These are phyloP conservation scores for Lactifluus hygrophoroides DNA, from an alignment of 768 basidiomycete species.

Conservation along the genomic window DNA sequence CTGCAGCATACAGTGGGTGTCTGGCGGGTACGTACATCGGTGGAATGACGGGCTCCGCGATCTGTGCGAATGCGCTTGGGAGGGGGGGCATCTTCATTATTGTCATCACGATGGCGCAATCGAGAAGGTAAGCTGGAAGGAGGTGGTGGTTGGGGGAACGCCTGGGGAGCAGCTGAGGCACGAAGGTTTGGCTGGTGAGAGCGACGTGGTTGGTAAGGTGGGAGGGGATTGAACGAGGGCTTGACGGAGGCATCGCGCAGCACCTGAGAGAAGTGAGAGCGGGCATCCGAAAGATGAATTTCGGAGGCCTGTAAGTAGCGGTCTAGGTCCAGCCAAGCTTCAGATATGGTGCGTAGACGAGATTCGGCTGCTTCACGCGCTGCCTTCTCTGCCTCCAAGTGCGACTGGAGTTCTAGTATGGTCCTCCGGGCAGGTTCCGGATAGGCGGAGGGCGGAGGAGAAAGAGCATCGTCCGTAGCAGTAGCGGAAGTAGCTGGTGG, in stretches of 20 bases:
- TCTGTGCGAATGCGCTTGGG: constrained; percentile 39
- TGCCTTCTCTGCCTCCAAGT: constrained; percentile 15
- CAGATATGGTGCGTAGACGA: constrained; percentile 15
- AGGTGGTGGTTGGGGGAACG: constrained; percentile 33
- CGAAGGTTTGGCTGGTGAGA: constrained; percentile 3
- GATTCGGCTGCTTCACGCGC: constrained; percentile 19
- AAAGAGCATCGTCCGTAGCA: neutral
- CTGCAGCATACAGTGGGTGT: neutral
- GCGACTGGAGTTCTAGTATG: constrained; percentile 17
- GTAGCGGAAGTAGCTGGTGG: constrained; percentile 1
- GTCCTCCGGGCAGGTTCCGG: constrained; percentile 16
- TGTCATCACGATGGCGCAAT: constrained; percentile 38
- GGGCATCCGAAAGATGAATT: constrained; percentile 15
- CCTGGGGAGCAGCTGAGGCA: constrained; percentile 20
- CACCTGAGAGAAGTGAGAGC: constrained; percentile 17
- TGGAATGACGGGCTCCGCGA: constrained; percentile 29
- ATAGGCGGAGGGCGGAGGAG: constrained; percentile 4
- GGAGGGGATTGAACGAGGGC: constrained; percentile 13
- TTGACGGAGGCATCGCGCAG: constrained; percentile 17
- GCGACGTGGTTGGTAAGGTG: constrained; percentile 10
- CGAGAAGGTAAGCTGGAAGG: constrained; percentile 31
- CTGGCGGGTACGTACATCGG: constrained; percentile 23
- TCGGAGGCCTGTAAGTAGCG: constrained; percentile 15
- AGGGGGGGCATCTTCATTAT: constrained; percentile 40
- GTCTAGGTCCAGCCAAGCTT: constrained; percentile 20